Evolutionary conservation across 192 early-diverging fungal species (phyloP), one percentile per base, ranked within the genome.

Genomic region (Gaertneriomyces sp.): DNA sequence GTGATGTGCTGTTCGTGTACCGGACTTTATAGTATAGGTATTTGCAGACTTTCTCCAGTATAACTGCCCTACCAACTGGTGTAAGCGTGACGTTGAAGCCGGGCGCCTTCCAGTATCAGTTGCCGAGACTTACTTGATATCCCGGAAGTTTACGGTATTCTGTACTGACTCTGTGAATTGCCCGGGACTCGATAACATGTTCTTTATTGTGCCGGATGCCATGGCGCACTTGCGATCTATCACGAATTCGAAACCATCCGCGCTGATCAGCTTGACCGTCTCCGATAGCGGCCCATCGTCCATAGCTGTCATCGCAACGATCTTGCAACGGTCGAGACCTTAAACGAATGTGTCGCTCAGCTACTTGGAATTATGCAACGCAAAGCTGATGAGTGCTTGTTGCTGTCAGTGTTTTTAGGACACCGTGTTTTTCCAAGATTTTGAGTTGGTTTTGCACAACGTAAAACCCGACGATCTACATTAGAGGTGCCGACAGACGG

Each of bases 1-100:
- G 90, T 20, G 76, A 77, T 7, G 77, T 69, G 9, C 82, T 78
- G 60, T 87, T 85, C 12, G 80, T 81, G 71, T 84, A 86, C 58
- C 80, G 73, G 71, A 88, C 81, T 67, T 95, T 96, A 78, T 94
- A 96, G 74, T 92, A 90, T 43, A 96, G 83, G 71, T 96, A 98
- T 61, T 92, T 87, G 82, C 92, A 94, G 10, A 98, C 92, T 57
- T 89, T 92, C 68, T 99, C 95, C 42, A 99, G 79, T 5, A 95
- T 85, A 12, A 91, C 76, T 42, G 91, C 96, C 61, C 93, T 93
- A 66, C 12, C 14, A 49, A 20, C 19, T 33, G 42, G 40, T 16
- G 42, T 7, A 59, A 49, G 33, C 11, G 16, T 10, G 49, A 33
- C 5, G 51, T 16, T 16, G 39, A 7, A 60, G 17, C 25, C 5